A percentile compares a stretch with the other conserved stretches of the same genome.
Evolutionary conservation across 129 eudicot genomes (phyloP).

Genomic region (Helianthus tuberosus): DNA sequence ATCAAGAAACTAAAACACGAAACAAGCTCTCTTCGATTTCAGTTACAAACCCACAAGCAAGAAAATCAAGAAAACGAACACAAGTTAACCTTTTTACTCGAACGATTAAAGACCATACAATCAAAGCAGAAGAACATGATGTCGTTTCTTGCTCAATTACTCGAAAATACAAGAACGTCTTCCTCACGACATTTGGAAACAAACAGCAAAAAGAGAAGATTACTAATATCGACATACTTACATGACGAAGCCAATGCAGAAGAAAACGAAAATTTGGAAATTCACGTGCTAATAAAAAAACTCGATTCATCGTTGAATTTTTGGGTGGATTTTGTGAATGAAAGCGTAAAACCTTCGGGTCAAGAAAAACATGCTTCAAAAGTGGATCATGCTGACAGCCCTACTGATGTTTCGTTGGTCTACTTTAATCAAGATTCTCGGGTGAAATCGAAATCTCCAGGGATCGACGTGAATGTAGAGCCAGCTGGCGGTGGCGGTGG

Average conservation of each 20-base stretch:
- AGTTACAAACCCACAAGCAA: slow-evolving; percentile 48
- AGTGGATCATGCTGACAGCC: slow-evolving; percentile 43
- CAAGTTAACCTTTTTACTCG: slow-evolving; percentile 43
- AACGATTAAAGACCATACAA: slow-evolving; percentile 47
- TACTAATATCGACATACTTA: slow-evolving; percentile 54
- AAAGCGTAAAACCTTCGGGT: slow-evolving; percentile 27
- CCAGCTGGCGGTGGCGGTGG: slow-evolving; percentile 41
- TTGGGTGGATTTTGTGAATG: slow-evolving; percentile 54
- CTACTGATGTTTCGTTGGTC: slow-evolving; percentile 39
- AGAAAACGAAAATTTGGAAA: slow-evolving; percentile 37
- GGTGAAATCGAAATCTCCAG: slow-evolving; percentile 46
- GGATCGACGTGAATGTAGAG: slow-evolving; percentile 59
- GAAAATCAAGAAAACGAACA: slow-evolving; percentile 56
- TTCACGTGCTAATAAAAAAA: slow-evolving; percentile 39
- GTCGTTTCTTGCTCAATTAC: slow-evolving; percentile 47
- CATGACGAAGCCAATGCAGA: slow-evolving; percentile 45
- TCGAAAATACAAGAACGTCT: slow-evolving; percentile 51
- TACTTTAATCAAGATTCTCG: slow-evolving; percentile 41
- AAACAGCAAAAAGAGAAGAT: slow-evolving; percentile 64
- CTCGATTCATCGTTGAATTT: slow-evolving; percentile 55
- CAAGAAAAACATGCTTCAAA: slow-evolving; percentile 39
- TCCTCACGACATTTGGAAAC: slow-evolving; percentile 35
- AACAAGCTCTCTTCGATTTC: slow-evolving; percentile 55
- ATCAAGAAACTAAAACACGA: slow-evolving; percentile 57
- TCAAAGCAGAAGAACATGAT: slow-evolving; percentile 54